Evolutionary conservation across 2,329 filamentous ascomycete species (phyloP).

Genomic region (Gaeumannomyces sp.): DNA sequence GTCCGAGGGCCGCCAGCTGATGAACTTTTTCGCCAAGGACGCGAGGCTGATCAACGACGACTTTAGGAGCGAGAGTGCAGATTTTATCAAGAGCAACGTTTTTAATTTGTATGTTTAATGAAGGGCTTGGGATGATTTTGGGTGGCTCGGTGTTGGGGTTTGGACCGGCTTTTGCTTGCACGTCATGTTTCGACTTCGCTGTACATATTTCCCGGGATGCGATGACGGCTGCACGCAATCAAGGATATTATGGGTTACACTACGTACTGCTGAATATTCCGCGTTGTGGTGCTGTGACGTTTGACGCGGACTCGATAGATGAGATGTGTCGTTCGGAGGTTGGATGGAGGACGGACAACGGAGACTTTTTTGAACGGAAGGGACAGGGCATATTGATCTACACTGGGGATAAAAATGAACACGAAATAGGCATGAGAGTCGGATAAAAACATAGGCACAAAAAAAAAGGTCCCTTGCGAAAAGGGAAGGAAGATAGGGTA

Average conservation of each 20-base stretch:
- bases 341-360: neutral
- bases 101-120: constrained; percentile 10
- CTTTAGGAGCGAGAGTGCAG: constrained; percentile 21
- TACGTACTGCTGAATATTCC: neutral
- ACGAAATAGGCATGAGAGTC: too few relatives aligned
- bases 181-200: neutral
- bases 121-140: neutral
- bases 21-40: constrained; percentile 33
- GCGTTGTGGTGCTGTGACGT: neutral
- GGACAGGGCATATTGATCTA: too few relatives aligned
- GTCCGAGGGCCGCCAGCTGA: constrained; percentile 39
- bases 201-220: neutral
- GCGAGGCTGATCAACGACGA: constrained; percentile 21
- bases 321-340: neutral
- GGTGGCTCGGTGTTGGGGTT: neutral
- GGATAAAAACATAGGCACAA: too few relatives aligned
- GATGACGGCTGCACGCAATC: neutral
- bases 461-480: too few relatives aligned
- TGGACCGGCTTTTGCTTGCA: neutral
- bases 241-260: neutral
- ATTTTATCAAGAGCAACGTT: constrained; percentile 20
- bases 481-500: too few relatives aligned
- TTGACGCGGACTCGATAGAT: too few relatives aligned
- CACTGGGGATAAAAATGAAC: too few relatives aligned
- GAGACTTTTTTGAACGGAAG: too few relatives aligned